Conservation (phyloP, 176 grass and related monocot genomes). For the Phragmites australis region DNA sequence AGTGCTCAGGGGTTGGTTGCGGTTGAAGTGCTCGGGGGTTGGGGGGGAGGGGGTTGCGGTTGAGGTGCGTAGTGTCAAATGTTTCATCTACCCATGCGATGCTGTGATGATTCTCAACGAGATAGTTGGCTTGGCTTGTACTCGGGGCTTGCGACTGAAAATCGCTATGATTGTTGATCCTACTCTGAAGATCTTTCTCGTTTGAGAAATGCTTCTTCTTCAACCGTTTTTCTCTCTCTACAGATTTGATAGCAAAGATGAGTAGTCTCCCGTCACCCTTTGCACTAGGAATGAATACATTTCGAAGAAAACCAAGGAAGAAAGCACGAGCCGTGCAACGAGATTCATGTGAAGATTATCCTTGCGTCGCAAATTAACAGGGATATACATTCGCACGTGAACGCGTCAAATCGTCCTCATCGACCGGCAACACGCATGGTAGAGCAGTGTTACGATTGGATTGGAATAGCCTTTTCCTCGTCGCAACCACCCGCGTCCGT, state of each 20-base stretch:
- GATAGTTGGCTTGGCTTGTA: no score
- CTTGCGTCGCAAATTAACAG: background rate
- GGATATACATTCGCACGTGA: slow-evolving; percentile 17
- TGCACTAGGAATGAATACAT: background rate
- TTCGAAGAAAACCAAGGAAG: background rate
- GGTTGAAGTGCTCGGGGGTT: no score
- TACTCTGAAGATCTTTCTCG: background rate
- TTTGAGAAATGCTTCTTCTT: no score
- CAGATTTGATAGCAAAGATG: no score
- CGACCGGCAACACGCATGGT: background rate
- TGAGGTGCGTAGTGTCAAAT: no score
- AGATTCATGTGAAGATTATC: background rate
- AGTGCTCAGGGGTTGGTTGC: no score
- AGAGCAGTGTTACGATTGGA: background rate
- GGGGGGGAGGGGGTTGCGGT: no score
- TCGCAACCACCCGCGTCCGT: background rate
- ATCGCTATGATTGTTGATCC: background rate
- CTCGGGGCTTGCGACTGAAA: no score
- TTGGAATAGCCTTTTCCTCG: background rate
- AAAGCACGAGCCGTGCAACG: background rate
- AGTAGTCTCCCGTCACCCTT: background rate
- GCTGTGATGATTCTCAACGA: no score
- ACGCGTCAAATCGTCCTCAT: slow-evolving; percentile 12
- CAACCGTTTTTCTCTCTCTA: no score
- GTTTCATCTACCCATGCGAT: no score